A percentile compares a stretch with the other conserved stretches of the same genome.
Conservation (phyloP, 1,284 basidiomycete genomes). For the Pterulicium gracile region DNA sequence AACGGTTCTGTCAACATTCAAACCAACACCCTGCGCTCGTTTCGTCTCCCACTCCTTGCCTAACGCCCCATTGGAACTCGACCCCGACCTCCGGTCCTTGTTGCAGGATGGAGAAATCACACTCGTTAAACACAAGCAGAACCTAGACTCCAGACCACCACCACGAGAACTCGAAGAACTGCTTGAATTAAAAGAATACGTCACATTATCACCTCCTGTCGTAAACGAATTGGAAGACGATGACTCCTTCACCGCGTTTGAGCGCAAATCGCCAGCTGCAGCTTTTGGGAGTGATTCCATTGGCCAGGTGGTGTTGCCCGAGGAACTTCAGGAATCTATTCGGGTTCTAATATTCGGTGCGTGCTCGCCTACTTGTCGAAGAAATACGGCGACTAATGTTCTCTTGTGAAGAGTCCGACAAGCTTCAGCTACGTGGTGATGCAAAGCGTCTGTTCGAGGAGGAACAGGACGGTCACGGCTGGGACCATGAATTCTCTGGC, state of each 20-base stretch:
- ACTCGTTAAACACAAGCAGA: slow-evolving; percentile 28
- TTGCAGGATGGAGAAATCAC: slow-evolving; percentile 59
- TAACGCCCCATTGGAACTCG: slow-evolving; percentile 45
- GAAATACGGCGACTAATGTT: slow-evolving; percentile 9
- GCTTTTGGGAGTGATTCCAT: slow-evolving; percentile 64
- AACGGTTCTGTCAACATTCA: too few species aligned
- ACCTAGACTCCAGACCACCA: slow-evolving; percentile 7
- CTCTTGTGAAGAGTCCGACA: slow-evolving; percentile 43
- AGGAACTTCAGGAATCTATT: slow-evolving; percentile 55
- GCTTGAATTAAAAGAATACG: slow-evolving; percentile 18
- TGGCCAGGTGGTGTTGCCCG: slow-evolving; percentile 59
- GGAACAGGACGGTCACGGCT: slow-evolving; percentile 23
- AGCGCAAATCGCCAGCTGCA: slow-evolving; percentile 71
- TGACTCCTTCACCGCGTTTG: not conserved
- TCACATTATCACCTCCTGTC: slow-evolving; percentile 15
- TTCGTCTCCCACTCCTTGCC: slow-evolving; percentile 10
- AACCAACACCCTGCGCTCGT: too few species aligned
- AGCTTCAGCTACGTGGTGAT: slow-evolving; percentile 51
- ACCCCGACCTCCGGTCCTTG: slow-evolving; percentile 48
- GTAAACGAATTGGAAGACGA: not conserved
- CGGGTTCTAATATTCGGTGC: slow-evolving; percentile 47
- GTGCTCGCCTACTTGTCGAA: slow-evolving; percentile 11
- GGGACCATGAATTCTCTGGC: slow-evolving; percentile 43
- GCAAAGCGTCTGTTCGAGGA: slow-evolving; percentile 56
- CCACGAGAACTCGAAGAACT: slow-evolving; percentile 48